These are phyloP conservation scores for Cladosporium sp. DNA, from an alignment of 2,329 filamentous ascomycete genomes.

Conservation along the genomic window DNA sequence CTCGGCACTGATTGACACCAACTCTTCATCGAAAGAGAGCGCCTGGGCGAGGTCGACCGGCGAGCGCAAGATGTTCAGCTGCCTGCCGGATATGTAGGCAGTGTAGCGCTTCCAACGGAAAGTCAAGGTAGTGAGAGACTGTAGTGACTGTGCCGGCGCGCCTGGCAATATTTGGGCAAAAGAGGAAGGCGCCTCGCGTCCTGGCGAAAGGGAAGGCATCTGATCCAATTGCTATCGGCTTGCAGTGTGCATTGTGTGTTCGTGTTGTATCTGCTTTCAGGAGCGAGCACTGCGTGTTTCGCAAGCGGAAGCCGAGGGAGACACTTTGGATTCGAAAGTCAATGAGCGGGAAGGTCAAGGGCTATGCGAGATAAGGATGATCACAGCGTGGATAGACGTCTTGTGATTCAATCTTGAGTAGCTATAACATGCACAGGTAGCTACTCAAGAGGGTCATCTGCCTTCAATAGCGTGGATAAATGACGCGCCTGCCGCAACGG, in stretches of 20 bases:
- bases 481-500: neutral
- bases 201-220: conserved; percentile 31
- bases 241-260: neutral
- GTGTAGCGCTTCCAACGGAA: conserved; percentile 71
- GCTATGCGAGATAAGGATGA: too few species aligned
- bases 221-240: conserved; percentile 3
- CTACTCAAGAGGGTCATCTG: neutral
- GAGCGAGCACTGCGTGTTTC: neutral
- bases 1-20: conserved; percentile 77
- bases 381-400: neutral
- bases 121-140: conserved; percentile 68
- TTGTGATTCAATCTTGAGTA: neutral
- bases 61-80: conserved; percentile 75
- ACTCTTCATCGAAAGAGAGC: conserved; percentile 52
- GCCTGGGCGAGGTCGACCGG: conserved; percentile 77
- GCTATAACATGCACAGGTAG: neutral
- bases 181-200: conserved; percentile 14
- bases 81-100: conserved; percentile 85
- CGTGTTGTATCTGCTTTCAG: neutral
- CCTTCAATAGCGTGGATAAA: neutral
- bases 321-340: neutral
- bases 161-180: conserved; percentile 62
- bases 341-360: neutral
- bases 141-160: conserved; percentile 70
- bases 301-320: neutral